Base-by-base conservation (phyloP, 345 rosid species). In the Pistacia atlantica region DNA sequence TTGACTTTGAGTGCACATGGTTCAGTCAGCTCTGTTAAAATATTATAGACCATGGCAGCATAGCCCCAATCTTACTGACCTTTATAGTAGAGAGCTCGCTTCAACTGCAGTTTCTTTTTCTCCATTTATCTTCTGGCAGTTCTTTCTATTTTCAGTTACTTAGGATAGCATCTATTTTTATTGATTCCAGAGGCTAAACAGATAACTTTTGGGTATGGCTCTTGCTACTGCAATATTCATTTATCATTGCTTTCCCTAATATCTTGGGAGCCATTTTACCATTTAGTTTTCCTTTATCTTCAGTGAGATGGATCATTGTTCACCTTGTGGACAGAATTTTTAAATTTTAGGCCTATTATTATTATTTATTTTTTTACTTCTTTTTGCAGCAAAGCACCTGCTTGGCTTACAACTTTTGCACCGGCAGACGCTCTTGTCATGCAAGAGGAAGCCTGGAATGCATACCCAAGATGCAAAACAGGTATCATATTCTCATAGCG, bases 401-500 rank as follows among this genome's bases (percentile, higher is more conserved):
- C 89, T 76, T 91, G 95, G 95, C 84, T 91, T 62, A 80, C 87
- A 65, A 62, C 89, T 65, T 77, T 91, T 80, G 92, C 95, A 3
- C 91, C 95, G 0, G 73, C 85, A 33, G 91, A 91, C 78, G 91
- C 92, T 77, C 95, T 91, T 22, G 52, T 89, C 73, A 80, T 91
- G 88, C 83, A 87, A 66, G 95, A 91, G 83, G 92, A 87, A 78
- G 89, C 95, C 9, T 89, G 95, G 95, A 89, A 91, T 80, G 88
- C 95, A 35, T 91, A 86, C 66, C 95, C 95, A 31, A 87, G 90
- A 80, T 91, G 92, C 80, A 91, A 89, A 86, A 89, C 95, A 80
- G 92, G 95, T 90, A 74, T 54, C 11, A 35, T 59, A 56, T 72
- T 33, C 57, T 75, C 51, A 14, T 72, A 35, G 18, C 52, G 22